Evolutionary conservation across 805 yeast genomes (phyloP).

Genomic region (Ogataea corticis): DNA sequence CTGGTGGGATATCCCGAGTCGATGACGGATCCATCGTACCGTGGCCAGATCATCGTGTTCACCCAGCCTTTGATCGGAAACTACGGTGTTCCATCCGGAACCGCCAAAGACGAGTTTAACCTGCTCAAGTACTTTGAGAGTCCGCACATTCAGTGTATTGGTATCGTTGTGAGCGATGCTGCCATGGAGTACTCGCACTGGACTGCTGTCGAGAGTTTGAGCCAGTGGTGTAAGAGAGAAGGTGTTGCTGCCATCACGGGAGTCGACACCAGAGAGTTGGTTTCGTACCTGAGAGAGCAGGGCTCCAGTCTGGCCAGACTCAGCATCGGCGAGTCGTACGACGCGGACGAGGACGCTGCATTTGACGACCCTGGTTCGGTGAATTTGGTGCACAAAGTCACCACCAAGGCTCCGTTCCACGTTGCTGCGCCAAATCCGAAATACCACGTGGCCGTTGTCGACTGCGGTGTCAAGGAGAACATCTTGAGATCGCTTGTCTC

Average conservation of each 20-base stretch:
- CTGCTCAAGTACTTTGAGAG: conserved; percentile 89
- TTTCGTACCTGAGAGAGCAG: conserved; percentile 88
- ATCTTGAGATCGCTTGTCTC: conserved; percentile 89
- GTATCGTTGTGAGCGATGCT: conserved; percentile 93
- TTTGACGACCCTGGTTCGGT: conserved; percentile 87
- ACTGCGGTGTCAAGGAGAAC: conserved; percentile 98
- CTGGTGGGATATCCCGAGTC: conserved; percentile 98
- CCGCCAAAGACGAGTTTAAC: conserved; percentile 78
- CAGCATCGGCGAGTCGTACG: conserved; percentile 87
- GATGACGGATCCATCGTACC: conserved; percentile 98
- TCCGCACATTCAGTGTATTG: conserved; percentile 89
- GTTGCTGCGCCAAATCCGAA: conserved; percentile 61
- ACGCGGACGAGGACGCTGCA: conserved; percentile 89
- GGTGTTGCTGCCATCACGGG: conserved; percentile 97
- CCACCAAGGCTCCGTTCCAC: conserved; percentile 94
- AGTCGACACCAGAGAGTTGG: conserved; percentile 95
- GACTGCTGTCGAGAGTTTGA: conserved; percentile 97
- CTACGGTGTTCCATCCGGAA: conserved; percentile 93
- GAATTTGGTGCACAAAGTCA: conserved; percentile 88
- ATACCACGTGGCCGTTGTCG: conserved; percentile 88
- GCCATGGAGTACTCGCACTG: conserved; percentile 98
- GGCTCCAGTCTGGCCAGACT: conserved; percentile 94
- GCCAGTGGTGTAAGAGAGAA: conserved; percentile 94
- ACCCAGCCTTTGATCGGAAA: conserved; percentile 98
- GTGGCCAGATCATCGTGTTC: conserved; percentile 94